Conservation (phyloP, 805 yeast species). For the Diddensiella santjacobensis region DNA sequence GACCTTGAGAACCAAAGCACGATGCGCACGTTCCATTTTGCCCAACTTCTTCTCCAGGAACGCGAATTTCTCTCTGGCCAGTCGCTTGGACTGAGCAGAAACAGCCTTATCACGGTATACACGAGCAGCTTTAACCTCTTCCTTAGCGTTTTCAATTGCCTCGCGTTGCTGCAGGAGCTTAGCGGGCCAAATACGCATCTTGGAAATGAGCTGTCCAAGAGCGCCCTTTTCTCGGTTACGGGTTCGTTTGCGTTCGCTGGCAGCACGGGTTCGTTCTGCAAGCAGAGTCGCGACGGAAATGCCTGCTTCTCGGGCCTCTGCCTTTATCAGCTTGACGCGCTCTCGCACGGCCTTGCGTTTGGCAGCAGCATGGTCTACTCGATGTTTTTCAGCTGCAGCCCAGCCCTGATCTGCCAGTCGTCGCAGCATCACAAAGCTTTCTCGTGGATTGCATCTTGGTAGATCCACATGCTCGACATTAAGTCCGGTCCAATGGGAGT, state of each 20-base stretch:
- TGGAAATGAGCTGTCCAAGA: neutral
- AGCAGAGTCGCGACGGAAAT: neutral
- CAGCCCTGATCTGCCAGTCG: constrained; percentile 14
- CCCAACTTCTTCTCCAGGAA: neutral
- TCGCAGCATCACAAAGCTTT: constrained; percentile 22
- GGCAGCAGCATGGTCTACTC: neutral
- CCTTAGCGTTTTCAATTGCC: neutral
- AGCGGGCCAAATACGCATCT: neutral
- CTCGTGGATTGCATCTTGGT: constrained; percentile 24
- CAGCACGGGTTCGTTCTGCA: neutral
- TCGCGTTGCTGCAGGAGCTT: neutral
- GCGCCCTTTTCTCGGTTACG: neutral
- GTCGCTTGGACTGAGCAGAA: neutral
- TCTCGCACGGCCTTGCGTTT: neutral
- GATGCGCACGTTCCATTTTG: neutral
- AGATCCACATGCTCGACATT: constrained; percentile 20
- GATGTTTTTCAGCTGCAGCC: neutral
- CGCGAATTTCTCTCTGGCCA: neutral
- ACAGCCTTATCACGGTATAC: neutral
- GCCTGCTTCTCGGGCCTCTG: neutral
- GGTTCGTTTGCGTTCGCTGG: neutral
- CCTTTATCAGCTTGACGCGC: neutral
- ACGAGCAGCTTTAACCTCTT: neutral
- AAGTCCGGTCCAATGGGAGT: constrained; percentile 53
- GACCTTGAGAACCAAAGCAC: neutral